These are phyloP conservation scores for Fusarium sp. DNA, from an alignment of 2,329 filamentous ascomycete species.

Conservation along the genomic window DNA sequence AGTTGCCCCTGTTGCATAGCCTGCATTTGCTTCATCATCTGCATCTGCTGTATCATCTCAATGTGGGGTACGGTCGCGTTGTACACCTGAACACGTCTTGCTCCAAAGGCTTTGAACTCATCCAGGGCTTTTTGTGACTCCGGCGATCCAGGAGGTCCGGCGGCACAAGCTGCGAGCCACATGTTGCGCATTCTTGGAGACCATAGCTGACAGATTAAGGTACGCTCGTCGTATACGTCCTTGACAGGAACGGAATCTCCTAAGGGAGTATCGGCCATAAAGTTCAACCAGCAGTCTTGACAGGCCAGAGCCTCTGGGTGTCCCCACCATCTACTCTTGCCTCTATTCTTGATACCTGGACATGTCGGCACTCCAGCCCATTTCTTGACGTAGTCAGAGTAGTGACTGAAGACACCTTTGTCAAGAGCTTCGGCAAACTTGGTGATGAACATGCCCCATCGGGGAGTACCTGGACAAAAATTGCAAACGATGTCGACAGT, in stretches of 20 bases:
- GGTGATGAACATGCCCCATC: conserved; percentile 40
- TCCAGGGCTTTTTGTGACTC: conserved; percentile 40
- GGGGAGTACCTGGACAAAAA: conserved; percentile 41
- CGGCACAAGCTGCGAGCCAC: conserved; percentile 45
- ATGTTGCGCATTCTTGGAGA: conserved; percentile 52
- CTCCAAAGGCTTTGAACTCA: conserved; percentile 43
- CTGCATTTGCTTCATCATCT: conserved; percentile 45
- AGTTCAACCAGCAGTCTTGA: conserved; percentile 47
- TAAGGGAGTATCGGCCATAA: conserved; percentile 44
- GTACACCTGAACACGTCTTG: conserved; percentile 44
- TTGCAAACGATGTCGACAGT: conserved; percentile 43
- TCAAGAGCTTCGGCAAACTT: conserved; percentile 46
- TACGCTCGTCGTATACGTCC: conserved; percentile 33
- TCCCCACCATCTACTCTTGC: conserved; percentile 48
- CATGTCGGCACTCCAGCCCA: conserved; percentile 45
- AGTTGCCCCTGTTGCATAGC: conserved; percentile 48
- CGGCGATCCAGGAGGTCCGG: conserved; percentile 38
- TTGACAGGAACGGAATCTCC: conserved; percentile 41
- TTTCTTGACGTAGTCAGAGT: conserved; percentile 41
- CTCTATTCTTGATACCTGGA: conserved; percentile 40
- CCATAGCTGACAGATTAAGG: conserved; percentile 50
- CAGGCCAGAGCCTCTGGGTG: conserved; percentile 48
- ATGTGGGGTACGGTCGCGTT: conserved; percentile 45
- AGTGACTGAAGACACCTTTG: conserved; percentile 46
- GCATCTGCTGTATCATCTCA: conserved; percentile 42